These are phyloP conservation scores for Neurospora terricola DNA, from an alignment of 495 filamentous ascomycete species.

Conservation along the genomic window DNA sequence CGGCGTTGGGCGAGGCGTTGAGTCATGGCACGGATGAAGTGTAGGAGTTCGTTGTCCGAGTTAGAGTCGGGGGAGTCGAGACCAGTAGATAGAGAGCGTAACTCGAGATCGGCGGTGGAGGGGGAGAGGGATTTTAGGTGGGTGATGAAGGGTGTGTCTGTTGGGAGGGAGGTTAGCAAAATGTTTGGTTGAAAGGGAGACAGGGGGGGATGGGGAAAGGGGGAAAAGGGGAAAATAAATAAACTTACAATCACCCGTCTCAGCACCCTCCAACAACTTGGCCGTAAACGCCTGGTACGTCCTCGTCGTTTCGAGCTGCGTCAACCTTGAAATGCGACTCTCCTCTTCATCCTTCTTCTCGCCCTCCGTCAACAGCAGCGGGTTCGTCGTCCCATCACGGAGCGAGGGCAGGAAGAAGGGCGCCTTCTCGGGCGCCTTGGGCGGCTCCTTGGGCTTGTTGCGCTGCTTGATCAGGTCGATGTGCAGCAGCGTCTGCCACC, in stretches of 20 bases:
- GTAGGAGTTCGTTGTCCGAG: conserved; percentile 34
- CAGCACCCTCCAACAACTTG: conserved; percentile 42
- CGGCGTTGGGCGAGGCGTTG: conserved; percentile 49
- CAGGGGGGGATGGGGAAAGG: neutral
- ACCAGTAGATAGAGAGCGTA: conserved; percentile 61
- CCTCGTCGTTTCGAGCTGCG: conserved; percentile 28
- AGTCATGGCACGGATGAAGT: conserved; percentile 70
- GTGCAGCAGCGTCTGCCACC: conserved; percentile 89
- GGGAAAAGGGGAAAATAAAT: neutral
- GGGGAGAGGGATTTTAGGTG: conserved; percentile 72
- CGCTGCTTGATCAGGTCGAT: conserved; percentile 83
- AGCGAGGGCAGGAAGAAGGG: conserved; percentile 90
- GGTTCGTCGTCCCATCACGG: conserved; percentile 15
- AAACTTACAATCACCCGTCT: conserved; percentile 41
- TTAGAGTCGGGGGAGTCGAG: conserved; percentile 23
- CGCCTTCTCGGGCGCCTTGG: conserved; percentile 85
- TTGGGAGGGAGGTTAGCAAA: neutral
- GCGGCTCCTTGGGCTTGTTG: conserved; percentile 87
- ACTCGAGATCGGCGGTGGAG: conserved; percentile 75
- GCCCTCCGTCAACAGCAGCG: conserved; percentile 18
- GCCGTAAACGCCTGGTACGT: conserved; percentile 48
- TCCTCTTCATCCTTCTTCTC: conserved; percentile 2
- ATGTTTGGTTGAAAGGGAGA: too few relatives aligned
- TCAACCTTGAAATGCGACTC: conserved; percentile 24
- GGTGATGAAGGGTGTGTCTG: conserved; percentile 52